phyloP scores from a whole-genome alignment of 1,139 yeast species.

The Groenewaldozyma sp. region DNA sequence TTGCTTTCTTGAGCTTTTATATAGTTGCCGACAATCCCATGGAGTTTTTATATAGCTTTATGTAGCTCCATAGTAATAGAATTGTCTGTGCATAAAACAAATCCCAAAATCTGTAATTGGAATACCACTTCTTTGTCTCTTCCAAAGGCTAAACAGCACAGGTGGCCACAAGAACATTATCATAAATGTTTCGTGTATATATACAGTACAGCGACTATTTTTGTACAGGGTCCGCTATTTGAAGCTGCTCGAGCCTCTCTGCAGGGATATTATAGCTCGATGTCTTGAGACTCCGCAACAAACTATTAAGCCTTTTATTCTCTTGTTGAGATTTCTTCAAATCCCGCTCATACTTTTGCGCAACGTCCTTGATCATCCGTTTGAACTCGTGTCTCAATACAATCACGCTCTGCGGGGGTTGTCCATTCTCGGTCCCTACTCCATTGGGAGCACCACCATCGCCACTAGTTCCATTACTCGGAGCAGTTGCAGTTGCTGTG shows the following conservation, averaged over 20 bases:
- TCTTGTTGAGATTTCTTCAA: conserved; percentile 49
- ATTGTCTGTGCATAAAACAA: too few species aligned
- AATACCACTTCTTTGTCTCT: too few species aligned
- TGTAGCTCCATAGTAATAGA: too few species aligned
- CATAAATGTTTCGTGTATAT: neutral
- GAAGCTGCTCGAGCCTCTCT: conserved; percentile 11
- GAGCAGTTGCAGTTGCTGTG: conserved; percentile 1
- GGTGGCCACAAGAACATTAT: too few species aligned
- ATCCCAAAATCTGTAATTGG: too few species aligned
- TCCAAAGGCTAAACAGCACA: too few species aligned
- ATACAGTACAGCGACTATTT: neutral
- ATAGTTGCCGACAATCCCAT: too few species aligned
- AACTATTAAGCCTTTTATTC: conserved; percentile 41
- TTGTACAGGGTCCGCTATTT: too few species aligned
- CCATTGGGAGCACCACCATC: conserved; percentile 3
- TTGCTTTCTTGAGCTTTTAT: too few species aligned
- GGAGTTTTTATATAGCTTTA: too few species aligned
- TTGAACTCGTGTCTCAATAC: conserved; percentile 62
- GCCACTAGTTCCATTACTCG: conserved; percentile 6
- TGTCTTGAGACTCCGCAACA: conserved; percentile 24
- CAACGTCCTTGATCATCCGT: conserved; percentile 54
- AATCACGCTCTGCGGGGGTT: conserved; percentile 23
- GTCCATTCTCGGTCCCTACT: conserved; percentile 7
- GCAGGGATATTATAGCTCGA: conserved; percentile 11
- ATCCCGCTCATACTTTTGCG: conserved; percentile 51